Conservation (phyloP, 2,329 filamentous ascomycete species). For the Hymenoscyphus infarciens region DNA sequence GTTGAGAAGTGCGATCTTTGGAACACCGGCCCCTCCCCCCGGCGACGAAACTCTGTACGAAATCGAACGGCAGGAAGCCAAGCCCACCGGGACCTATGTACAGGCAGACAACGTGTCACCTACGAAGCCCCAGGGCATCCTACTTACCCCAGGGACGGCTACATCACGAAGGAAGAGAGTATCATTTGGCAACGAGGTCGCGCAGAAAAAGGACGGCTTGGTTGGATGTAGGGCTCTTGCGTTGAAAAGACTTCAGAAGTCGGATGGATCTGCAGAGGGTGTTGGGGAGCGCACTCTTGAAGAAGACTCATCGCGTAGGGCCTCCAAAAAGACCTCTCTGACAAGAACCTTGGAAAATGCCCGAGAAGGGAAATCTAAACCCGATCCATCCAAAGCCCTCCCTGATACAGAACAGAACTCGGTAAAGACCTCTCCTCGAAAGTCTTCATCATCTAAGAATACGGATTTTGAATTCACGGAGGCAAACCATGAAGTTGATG, state of each 20-base stretch:
- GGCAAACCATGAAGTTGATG: slow-evolving; percentile 42
- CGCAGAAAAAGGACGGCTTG: slow-evolving; percentile 22
- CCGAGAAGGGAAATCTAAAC: slow-evolving; percentile 31
- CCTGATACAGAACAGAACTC: background rate
- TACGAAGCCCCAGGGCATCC: slow-evolving; percentile 46
- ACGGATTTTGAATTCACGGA: slow-evolving; percentile 17
- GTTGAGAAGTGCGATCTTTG: slow-evolving; percentile 61
- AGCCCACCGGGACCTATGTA: background rate
- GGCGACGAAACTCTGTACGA: slow-evolving; percentile 35
- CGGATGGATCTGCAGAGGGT: slow-evolving; percentile 33
- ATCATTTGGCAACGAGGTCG: slow-evolving; percentile 58
- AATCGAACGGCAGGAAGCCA: slow-evolving; percentile 24
- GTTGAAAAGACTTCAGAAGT: slow-evolving; percentile 28
- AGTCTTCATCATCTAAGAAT: slow-evolving; percentile 15
- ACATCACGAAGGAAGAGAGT: slow-evolving; percentile 60
- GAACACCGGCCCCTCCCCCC: slow-evolving; percentile 46
- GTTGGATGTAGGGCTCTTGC: slow-evolving; percentile 9
- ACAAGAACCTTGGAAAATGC: slow-evolving; percentile 46
- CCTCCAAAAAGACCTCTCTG: slow-evolving; percentile 37
- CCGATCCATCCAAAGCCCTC: slow-evolving; percentile 5
- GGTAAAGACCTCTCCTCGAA: background rate
- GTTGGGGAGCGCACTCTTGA: slow-evolving; percentile 27
- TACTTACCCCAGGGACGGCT: slow-evolving; percentile 61
- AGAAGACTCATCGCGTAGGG: background rate
- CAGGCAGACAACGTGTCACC: slow-evolving; percentile 33